A percentile compares a stretch with the other conserved stretches of the same genome.
These are phyloP conservation scores for Tolypocladium capitatum DNA, from an alignment of 2,329 filamentous ascomycete genomes.

Conservation along the genomic window DNA sequence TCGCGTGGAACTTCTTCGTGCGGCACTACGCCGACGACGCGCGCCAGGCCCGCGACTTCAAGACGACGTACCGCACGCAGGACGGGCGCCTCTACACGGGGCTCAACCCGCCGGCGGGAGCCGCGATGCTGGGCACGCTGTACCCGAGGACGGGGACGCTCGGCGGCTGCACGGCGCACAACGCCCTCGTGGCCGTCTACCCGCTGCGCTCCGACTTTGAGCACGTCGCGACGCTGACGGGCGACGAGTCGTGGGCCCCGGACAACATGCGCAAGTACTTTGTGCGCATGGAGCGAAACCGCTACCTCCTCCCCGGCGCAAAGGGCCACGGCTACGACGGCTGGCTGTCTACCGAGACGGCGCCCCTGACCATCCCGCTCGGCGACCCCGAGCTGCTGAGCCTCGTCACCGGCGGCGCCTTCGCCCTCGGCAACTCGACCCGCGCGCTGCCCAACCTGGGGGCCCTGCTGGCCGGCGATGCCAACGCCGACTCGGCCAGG, in stretches of 20 bases:
- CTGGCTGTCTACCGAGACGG: conserved; percentile 39
- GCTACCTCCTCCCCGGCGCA: conserved; percentile 23
- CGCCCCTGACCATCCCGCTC: conserved; percentile 36
- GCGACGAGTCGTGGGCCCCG: conserved; percentile 44
- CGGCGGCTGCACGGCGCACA: conserved; percentile 43
- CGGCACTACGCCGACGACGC: conserved; percentile 42
- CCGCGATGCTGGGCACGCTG: conserved; percentile 28
- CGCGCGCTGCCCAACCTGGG: conserved; percentile 14
- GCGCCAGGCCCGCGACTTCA: conserved; percentile 40
- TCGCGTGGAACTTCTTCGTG: conserved; percentile 53
- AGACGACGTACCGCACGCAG: conserved; percentile 42
- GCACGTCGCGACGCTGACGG: conserved; percentile 42
- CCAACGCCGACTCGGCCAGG: conserved; percentile 29
- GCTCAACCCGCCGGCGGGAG: conserved; percentile 21
- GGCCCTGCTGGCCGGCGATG: conserved; percentile 31
- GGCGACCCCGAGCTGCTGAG: conserved; percentile 37
- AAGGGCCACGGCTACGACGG: conserved; percentile 43
- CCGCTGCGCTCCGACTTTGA: conserved; percentile 48
- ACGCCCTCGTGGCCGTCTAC: conserved; percentile 45
- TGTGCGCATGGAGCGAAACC: conserved; percentile 39
- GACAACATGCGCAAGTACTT: conserved; percentile 49
- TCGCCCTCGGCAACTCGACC: conserved; percentile 16
- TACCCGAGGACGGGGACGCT: conserved; percentile 34
- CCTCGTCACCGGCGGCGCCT: conserved; percentile 10
- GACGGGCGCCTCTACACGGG: conserved; percentile 35